Evolutionary conservation across 208 protist species (phyloP), one percentile per base, ranked within the genome.

Genomic region (Leishmania gerbilli): DNA sequence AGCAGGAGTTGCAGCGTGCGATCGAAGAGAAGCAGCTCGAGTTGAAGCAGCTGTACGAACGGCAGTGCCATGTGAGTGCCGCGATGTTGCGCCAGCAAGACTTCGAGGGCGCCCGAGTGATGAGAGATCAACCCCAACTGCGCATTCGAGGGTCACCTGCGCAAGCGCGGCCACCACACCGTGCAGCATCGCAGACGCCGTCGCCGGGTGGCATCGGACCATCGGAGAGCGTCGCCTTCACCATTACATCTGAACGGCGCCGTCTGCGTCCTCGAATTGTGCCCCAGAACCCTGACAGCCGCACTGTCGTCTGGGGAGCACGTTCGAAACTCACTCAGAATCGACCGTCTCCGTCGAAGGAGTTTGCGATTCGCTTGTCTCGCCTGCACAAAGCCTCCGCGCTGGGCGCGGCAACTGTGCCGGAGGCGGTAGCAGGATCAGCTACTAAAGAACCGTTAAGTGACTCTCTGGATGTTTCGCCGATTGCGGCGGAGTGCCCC

Each of bases 21-120:
- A 89, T 91, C n/a, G 62, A 80, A 19, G 76, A 60, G 40, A 88
- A 82, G 56, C 79, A 83, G 24, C 47, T 45, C 0, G 85, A 89
- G 71, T 64, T 89, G 7, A 21, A 71, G 47, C 55, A 71, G 19
- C 53, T 83, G 31, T 83, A 80, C 67, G 55, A 82, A 34, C 19
- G 47, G 34, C 72, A n/a, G 3, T 24, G 45, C 4, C 27, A 55
- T 31, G 19, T 47, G 1, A 34, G 31, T 5, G 24, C 75, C 60
- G 3, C 9, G 34, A 67, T 55, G 47, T 17, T 13, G 7, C 42
- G 19, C 31, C 19, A 4, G 3, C 4, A 15, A 15, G 2, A 8
- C 21, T 15, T 8, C 13, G 27, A 21, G 40, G 5, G 15, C n/a
- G 2, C 15, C 19, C 56, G 13, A 27, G 27, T 24, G 27, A 13